These are phyloP conservation scores for Gracilariopsis chorda DNA, from an alignment of 23 red algal genomes.

Conservation along the genomic window DNA sequence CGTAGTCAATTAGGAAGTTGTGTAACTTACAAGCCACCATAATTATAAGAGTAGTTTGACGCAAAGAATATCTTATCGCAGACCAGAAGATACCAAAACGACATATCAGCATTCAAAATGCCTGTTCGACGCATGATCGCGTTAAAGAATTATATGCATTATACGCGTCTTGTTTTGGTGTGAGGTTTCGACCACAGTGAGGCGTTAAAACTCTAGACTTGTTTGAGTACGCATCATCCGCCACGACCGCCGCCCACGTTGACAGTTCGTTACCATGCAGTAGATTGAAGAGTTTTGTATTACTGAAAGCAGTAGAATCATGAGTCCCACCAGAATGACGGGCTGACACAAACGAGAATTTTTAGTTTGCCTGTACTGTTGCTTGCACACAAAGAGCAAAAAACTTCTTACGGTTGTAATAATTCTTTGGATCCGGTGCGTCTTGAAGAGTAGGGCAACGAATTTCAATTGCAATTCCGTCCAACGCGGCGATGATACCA, in stretches of 20 bases:
- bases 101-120: constrained; percentile 34
- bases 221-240: constrained; percentile 28
- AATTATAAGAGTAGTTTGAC: background rate
- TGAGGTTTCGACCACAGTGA: background rate
- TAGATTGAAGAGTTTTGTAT: background rate
- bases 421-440: background rate
- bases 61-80: background rate
- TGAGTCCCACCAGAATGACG: background rate
- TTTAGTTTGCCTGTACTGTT: constrained; percentile 19
- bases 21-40: constrained; percentile 28
- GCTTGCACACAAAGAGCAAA: constrained; percentile 29
- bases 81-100: constrained; percentile 45
- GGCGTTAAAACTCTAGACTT: background rate
- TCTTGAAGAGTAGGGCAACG: too few relatives aligned
- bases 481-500: too few relatives aligned
- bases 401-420: background rate
- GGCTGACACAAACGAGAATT: constrained; percentile 26
- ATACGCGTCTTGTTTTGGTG: background rate
- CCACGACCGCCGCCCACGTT: background rate
- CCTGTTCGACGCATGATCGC: background rate
- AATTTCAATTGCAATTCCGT: too few relatives aligned
- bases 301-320: constrained; percentile 23
- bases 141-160: background rate
- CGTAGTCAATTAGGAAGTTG: background rate
- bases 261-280: too few relatives aligned